Evolutionary conservation across 2,329 filamentous ascomycete species (phyloP).

Genomic region (Triangularia verruculosa): DNA sequence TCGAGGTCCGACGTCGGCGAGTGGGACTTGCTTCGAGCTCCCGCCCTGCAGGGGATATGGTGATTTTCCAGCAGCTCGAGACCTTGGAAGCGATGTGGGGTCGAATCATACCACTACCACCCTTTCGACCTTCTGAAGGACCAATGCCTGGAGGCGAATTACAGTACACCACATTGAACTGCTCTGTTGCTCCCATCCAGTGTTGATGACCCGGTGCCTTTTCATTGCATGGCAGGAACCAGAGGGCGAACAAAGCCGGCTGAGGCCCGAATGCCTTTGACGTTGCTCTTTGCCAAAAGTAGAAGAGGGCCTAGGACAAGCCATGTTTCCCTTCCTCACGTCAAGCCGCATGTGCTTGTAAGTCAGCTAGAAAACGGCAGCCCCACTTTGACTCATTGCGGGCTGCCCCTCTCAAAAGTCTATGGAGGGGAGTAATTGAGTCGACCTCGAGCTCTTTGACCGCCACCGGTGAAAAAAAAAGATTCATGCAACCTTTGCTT

Average conservation of each 20-base stretch:
- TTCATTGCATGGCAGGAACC: neutral
- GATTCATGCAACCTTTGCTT: neutral
- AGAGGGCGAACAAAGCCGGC: neutral
- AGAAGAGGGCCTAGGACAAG: neutral
- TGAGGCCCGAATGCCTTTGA: neutral
- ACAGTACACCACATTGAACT: neutral
- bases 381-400: constrained; percentile 1
- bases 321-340: neutral
- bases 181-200: neutral
- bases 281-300: neutral
- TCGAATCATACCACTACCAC: neutral
- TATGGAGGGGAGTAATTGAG: neutral
- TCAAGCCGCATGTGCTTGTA: neutral
- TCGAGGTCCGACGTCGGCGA: neutral
- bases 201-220: neutral
- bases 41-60: neutral
- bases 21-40: neutral
- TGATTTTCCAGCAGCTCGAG: neutral
- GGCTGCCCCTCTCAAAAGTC: neutral
- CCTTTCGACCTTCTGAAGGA: neutral
- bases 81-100: neutral
- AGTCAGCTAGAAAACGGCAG: neutral
- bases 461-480: neutral
- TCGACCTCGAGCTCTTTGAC: neutral
- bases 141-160: neutral